phyloP scores from a whole-genome alignment of 345 rosid species.

The Citrus sp. region DNA sequence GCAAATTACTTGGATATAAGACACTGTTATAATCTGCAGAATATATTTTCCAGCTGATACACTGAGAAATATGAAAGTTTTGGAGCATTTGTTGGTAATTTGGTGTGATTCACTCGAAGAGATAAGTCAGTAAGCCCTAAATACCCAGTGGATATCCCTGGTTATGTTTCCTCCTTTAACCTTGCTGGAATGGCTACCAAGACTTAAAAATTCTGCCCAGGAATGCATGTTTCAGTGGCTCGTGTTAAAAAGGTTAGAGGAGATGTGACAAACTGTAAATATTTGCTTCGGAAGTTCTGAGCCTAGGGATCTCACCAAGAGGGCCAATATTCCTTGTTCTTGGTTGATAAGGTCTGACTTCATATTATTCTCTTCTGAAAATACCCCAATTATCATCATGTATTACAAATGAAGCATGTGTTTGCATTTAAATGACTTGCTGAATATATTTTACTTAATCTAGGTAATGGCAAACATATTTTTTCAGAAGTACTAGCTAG shows the following conservation, averaged over 20 bases:
- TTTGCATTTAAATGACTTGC: too few relatives aligned
- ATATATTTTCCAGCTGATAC: not conserved
- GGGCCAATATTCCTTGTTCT: not conserved
- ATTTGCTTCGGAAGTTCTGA: too few relatives aligned
- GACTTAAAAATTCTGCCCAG: conserved; percentile 6
- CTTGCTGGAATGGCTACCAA: not conserved
- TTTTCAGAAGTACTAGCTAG: too few relatives aligned
- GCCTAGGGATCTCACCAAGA: too few relatives aligned
- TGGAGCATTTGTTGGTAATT: fast-evolving
- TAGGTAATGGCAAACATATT: too few relatives aligned
- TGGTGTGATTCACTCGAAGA: not conserved
- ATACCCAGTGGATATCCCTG: too few relatives aligned
- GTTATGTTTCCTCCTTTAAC: conserved; percentile 12
- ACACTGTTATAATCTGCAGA: not conserved
- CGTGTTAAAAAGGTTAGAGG: not conserved
- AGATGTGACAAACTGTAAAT: not conserved
- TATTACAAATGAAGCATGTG: too few relatives aligned
- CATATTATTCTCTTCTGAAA: too few relatives aligned
- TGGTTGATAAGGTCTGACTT: not conserved
- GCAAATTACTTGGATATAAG: not conserved
- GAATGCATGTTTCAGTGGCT: not conserved
- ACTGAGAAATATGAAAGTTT: not conserved
- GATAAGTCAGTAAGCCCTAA: not conserved
- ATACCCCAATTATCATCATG: too few relatives aligned
- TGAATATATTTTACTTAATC: too few relatives aligned